Base-by-base conservation (phyloP, 345 rosid genomes). In the Bruguiera gymnorhiza region DNA sequence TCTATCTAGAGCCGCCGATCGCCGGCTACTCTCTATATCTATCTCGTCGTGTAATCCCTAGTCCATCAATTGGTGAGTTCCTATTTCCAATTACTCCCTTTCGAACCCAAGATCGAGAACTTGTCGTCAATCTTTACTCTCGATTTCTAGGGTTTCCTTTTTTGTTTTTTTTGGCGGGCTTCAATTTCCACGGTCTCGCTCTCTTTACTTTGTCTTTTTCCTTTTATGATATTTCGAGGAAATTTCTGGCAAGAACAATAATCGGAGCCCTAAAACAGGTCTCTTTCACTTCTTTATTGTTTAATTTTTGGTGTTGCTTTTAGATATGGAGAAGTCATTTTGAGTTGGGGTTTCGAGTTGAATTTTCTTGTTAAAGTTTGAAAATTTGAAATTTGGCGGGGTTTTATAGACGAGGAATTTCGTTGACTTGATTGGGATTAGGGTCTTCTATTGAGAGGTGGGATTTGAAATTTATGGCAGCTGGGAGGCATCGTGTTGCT, bases 401-500 rank as follows among this genome's bases (percentile, higher is more conserved):
- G 31, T 70, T 62, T 30, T 24, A 18, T 62, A 23, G 50, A 27
- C 26, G 37, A 34, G 37, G 37, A 34, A 34, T 34, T 34, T 6
- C 37, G 37, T 34, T 34, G 37, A 34, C 37, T 34, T 34, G 37
- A 34, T 34, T 34, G 37, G 37, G 37, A 34, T 34, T 34, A 1
- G 9, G 84, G 84, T 80, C 77, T 80, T 73, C 6, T 59, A 13
- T 10, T 36, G 29, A 5, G 52, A 34, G 31, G 23, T 16, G 56
- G 58, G 61, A 52, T 59, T 69, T 31, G 16, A 43, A 18, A 70
- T 79, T 2, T 62, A 93, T 93, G 98, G 94, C 97, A 23, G 86
- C 95, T 76, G 93, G 97, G 83, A 87, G 90, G 73, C 87, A 83
- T 72, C 78, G 84, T 21, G 96, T 84, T 75, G 81, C 77, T 30